Percentiles rank a stretch among this genome's conserved stretches.
These are phyloP conservation scores for Ulvella scutata DNA, from an alignment of 139 green algal species.

Conservation along the genomic window DNA sequence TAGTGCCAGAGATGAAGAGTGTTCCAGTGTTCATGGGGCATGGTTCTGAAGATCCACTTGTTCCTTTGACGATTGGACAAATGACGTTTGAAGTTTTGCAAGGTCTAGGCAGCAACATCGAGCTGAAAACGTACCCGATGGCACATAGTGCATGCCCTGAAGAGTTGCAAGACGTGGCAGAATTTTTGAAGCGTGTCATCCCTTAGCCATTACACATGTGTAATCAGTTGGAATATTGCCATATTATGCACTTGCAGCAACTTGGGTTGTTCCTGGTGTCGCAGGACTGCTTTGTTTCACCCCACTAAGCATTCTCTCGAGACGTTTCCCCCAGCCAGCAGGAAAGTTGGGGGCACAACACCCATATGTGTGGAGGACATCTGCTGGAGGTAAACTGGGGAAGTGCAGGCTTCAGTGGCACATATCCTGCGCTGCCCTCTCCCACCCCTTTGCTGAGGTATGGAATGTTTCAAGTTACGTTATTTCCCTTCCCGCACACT, in stretches of 20 bases:
- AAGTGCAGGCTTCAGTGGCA: too few relatives aligned
- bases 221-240: neutral
- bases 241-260: neutral
- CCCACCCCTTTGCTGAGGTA: too few relatives aligned
- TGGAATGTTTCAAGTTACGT: too few relatives aligned
- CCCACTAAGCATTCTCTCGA: too few relatives aligned
- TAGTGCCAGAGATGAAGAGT: slow-evolving; percentile 38
- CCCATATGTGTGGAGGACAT: too few relatives aligned
- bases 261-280: too few relatives aligned
- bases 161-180: neutral
- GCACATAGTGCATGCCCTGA: neutral
- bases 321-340: too few relatives aligned
- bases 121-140: neutral
- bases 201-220: neutral
- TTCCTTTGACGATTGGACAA: neutral
- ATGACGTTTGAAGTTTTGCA: neutral
- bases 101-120: neutral
- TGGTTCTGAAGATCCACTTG: slow-evolving; percentile 9
- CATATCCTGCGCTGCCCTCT: too few relatives aligned
- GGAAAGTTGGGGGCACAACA: too few relatives aligned
- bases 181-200: neutral
- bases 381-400: too few relatives aligned
- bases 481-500: too few relatives aligned
- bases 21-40: slow-evolving; percentile 54
- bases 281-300: too few relatives aligned